These are phyloP conservation scores for Laguncularia racemosa DNA, from an alignment of 345 rosid genomes.

Conservation along the genomic window DNA sequence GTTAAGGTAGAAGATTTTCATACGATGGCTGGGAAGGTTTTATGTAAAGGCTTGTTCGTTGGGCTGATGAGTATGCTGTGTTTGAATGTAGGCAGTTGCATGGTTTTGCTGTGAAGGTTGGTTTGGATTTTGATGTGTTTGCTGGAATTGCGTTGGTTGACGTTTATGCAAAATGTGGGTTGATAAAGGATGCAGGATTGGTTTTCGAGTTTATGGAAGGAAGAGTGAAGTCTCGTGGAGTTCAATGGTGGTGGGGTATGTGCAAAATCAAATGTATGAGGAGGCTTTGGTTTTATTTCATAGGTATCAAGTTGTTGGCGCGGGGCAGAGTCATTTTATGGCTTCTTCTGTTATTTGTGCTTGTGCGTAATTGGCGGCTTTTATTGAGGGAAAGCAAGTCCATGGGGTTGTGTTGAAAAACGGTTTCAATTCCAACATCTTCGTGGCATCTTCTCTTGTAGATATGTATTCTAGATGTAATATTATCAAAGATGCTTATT, in stretches of 20 bases:
- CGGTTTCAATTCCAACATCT: slow-evolving; percentile 47
- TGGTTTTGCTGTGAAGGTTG: slow-evolving; percentile 47
- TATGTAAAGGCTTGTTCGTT: slow-evolving; percentile 2
- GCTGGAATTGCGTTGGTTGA: slow-evolving; percentile 76
- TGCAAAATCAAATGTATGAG: slow-evolving; percentile 59
- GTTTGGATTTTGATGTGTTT: slow-evolving; percentile 38
- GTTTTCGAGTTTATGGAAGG: slow-evolving; percentile 57
- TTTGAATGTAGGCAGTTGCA: slow-evolving; percentile 57
- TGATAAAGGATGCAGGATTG: slow-evolving; percentile 34
- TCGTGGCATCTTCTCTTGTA: slow-evolving; percentile 55
- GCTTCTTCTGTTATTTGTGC: slow-evolving; percentile 66
- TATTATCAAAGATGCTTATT: slow-evolving; percentile 48
- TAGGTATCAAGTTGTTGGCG: slow-evolving; percentile 28
- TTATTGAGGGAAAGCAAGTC: slow-evolving; percentile 66
- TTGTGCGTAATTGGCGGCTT: slow-evolving; percentile 63
- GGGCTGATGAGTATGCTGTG: slow-evolving; percentile 31
- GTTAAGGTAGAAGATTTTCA: too few species aligned
- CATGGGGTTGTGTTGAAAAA: slow-evolving; percentile 52
- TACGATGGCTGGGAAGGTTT: too few species aligned
- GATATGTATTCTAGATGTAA: slow-evolving; percentile 93
- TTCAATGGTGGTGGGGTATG: slow-evolving; percentile 71
- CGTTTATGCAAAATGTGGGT: slow-evolving; percentile 64
- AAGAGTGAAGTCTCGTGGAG: slow-evolving; percentile 79
- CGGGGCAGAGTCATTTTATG: slow-evolving; percentile 44
- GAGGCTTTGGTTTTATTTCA: slow-evolving; percentile 54